Percentiles rank a stretch among this genome's conserved stretches.
Conservation (phyloP, 192 early-diverging fungal species). For the Dissophora ornata region DNA sequence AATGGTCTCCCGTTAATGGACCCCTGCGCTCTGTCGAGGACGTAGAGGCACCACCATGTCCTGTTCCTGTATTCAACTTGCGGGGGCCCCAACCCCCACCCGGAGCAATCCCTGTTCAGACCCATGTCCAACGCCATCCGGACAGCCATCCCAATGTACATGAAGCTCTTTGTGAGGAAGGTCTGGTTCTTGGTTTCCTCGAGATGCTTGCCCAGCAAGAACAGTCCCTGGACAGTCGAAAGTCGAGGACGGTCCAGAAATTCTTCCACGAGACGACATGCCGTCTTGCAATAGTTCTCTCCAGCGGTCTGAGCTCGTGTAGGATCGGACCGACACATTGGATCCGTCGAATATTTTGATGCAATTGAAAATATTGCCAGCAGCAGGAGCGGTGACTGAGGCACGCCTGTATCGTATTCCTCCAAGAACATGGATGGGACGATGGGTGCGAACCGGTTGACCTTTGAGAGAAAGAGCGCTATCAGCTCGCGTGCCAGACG, state of each 20-base stretch:
- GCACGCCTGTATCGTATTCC: slow-evolving; percentile 12
- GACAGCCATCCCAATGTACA: slow-evolving; percentile 64
- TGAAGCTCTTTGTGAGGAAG: slow-evolving; percentile 48
- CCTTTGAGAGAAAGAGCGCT: slow-evolving; percentile 6
- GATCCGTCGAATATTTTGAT: slow-evolving; percentile 13
- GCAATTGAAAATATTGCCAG: slow-evolving; percentile 13
- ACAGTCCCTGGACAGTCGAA: slow-evolving; percentile 58
- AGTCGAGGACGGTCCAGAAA: slow-evolving; percentile 56
- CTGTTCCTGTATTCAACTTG: slow-evolving; percentile 12
- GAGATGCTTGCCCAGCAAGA: slow-evolving; percentile 59
- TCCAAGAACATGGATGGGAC: slow-evolving; percentile 12
- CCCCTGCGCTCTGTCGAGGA: slow-evolving; percentile 11
- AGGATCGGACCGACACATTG: slow-evolving; percentile 7
- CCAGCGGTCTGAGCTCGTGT: slow-evolving; percentile 13
- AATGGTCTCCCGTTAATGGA: slow-evolving; percentile 8
- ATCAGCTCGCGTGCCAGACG: slow-evolving; percentile 17
- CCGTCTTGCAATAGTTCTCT: slow-evolving; percentile 18
- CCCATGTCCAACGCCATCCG: slow-evolving; percentile 77
- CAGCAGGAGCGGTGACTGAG: neutral
- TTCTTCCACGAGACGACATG: slow-evolving; percentile 50
- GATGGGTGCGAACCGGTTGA: slow-evolving; percentile 17
- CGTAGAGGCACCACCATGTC: slow-evolving; percentile 25
- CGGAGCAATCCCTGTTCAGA: slow-evolving; percentile 64
- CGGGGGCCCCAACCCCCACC: slow-evolving; percentile 7
- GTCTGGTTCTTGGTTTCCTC: slow-evolving; percentile 51